Conservation (phyloP, 2,329 filamentous ascomycete genomes). For the Cladosporium sp. region DNA sequence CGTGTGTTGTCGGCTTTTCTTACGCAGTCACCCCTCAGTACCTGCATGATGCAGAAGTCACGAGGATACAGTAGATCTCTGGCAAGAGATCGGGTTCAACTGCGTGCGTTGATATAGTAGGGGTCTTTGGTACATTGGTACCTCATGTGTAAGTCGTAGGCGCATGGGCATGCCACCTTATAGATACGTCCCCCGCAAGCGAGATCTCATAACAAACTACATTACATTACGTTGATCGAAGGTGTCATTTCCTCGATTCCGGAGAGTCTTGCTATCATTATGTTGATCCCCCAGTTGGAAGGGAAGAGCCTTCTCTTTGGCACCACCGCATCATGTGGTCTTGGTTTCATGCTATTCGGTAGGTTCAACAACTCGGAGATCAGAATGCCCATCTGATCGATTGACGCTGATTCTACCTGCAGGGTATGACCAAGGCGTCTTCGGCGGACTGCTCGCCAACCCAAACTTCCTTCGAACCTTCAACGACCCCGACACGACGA, state of each 20-base stretch:
- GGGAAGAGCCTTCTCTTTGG: constrained; percentile 6
- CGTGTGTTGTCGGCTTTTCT: neutral
- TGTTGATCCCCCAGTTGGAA: constrained; percentile 10
- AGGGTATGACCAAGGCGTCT: constrained; percentile 28
- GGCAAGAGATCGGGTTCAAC: neutral
- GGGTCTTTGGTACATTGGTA: neutral
- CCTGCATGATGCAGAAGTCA: neutral
- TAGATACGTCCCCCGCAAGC: neutral
- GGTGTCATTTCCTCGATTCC: neutral
- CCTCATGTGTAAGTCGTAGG: neutral
- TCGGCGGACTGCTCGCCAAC: constrained; percentile 24
- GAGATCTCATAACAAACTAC: neutral
- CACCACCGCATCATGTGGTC: constrained; percentile 7
- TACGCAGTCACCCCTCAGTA: constrained; percentile 2
- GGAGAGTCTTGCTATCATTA: neutral
- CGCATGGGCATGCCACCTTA: neutral
- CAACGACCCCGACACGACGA: constrained; percentile 21
- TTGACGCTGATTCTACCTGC: neutral
- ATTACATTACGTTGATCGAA: neutral
- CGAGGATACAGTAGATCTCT: neutral
- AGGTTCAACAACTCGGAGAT: neutral
- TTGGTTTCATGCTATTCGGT: constrained; percentile 23
- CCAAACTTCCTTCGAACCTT: constrained; percentile 21
- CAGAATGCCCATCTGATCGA: neutral
- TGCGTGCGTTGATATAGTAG: neutral